Conservation (phyloP, 345 rosid genomes). For the Lepidium didymum region DNA sequence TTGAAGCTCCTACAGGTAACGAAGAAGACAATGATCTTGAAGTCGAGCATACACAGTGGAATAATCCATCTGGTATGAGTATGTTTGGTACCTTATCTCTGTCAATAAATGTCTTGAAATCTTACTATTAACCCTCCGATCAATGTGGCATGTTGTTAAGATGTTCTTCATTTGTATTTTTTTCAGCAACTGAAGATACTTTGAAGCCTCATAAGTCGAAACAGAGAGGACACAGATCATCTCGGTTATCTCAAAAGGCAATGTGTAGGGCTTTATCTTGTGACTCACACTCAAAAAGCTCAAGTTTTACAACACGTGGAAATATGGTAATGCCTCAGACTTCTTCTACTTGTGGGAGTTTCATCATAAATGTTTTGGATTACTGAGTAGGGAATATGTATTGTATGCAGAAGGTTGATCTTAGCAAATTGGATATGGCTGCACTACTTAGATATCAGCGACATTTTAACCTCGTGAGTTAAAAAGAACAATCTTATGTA, state of each 20-base stretch:
- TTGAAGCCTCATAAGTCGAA: slow-evolving; percentile 79
- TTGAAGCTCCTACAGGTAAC: slow-evolving; percentile 95
- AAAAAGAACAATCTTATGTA: background rate
- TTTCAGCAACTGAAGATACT: slow-evolving; percentile 72
- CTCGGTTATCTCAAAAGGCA: slow-evolving; percentile 68
- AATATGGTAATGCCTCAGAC: slow-evolving; percentile 40
- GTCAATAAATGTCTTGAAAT: background rate
- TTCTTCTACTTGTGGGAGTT: background rate
- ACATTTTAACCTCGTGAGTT: slow-evolving; percentile 87
- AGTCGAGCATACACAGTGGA: slow-evolving; percentile 57
- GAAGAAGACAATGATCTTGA: slow-evolving; percentile 81
- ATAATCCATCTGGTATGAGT: slow-evolving; percentile 79
- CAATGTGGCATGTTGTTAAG: background rate
- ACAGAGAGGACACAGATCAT: slow-evolving; percentile 60
- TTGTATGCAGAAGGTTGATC: slow-evolving; percentile 65
- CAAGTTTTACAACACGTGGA: slow-evolving; percentile 46
- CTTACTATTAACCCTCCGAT: background rate
- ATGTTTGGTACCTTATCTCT: slow-evolving; percentile 27
- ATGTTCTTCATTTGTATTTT: background rate
- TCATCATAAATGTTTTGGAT: background rate
- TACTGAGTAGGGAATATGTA: background rate
- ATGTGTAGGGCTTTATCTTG: slow-evolving; percentile 64
- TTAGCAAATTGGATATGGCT: slow-evolving; percentile 84
- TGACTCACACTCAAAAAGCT: slow-evolving; percentile 77
- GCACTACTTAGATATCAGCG: slow-evolving; percentile 84